These are phyloP conservation scores for Psilocybe subaeruginosa DNA, from an alignment of 768 basidiomycete species.

Conservation along the genomic window DNA sequence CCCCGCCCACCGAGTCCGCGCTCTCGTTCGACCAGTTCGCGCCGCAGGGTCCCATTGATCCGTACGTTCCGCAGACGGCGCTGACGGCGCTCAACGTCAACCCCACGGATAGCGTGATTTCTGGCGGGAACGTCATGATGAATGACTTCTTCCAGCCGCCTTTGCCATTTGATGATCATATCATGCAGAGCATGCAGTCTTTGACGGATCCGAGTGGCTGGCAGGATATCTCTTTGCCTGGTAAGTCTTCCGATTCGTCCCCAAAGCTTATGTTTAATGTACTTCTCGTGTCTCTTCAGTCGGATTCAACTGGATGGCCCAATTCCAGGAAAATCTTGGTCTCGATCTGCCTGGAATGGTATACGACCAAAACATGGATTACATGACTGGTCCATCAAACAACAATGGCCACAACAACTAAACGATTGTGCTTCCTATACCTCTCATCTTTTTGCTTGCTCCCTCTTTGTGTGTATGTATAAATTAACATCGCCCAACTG, in stretches of 20 bases:
- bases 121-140: conserved; percentile 30
- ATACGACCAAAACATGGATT: conserved; percentile 30
- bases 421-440: neutral
- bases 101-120: conserved; percentile 9
- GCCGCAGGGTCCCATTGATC: conserved; percentile 43
- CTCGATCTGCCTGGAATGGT: conserved; percentile 29
- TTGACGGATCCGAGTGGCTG: conserved; percentile 55
- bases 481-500: neutral
- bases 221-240: conserved; percentile 58
- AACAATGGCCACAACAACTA: neutral
- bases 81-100: conserved; percentile 17
- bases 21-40: conserved; percentile 52
- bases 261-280: too few species aligned
- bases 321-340: conserved; percentile 43
- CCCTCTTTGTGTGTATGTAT: neutral
- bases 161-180: conserved; percentile 59
- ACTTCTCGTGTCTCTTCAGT: conserved; percentile 3
- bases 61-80: conserved; percentile 34
- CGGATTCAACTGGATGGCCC: conserved; percentile 42
- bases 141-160: conserved; percentile 54
- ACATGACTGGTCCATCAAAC: conserved; percentile 29
- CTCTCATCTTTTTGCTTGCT: conserved; percentile 1
- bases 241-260: conserved; percentile 34
- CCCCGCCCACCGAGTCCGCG: conserved; percentile 46
- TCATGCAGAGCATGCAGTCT: conserved; percentile 64